phyloP scores from a whole-genome alignment of 176 grass and related monocot species.

The Themeda triandra region DNA sequence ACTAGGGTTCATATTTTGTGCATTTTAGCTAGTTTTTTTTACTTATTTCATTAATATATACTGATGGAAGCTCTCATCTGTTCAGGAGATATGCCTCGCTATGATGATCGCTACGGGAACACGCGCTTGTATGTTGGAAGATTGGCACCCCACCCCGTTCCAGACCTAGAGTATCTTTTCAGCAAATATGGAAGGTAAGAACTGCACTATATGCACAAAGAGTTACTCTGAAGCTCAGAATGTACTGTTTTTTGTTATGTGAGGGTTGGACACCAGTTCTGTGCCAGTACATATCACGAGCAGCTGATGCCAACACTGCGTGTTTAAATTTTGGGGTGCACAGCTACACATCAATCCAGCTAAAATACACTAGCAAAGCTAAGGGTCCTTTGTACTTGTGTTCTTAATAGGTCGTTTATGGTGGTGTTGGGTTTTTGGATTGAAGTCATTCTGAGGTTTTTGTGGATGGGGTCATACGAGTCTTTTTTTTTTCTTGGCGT shows the following conservation, averaged over 20 bases:
- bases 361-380: neutral
- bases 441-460: neutral
- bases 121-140: conserved; percentile 87
- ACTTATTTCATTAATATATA: neutral
- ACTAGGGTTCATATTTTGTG: neutral
- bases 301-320: neutral
- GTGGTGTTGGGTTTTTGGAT: neutral
- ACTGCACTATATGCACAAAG: neutral
- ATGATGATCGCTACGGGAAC: conserved; percentile 73
- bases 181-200: conserved; percentile 92
- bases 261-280: neutral
- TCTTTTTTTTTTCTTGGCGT: neutral
- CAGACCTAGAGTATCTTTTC: conserved; percentile 82
- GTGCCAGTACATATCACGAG: neutral
- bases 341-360: neutral
- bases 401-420: neutral
- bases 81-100: conserved; percentile 90
- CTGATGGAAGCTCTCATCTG: conserved; percentile 17
- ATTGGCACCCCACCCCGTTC: conserved; percentile 69
- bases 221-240: too few relatives aligned
- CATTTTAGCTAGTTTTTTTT: too few relatives aligned
- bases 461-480: neutral
- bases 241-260: too few relatives aligned
- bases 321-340: neutral
- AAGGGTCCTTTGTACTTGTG: neutral